Conservation (phyloP, 192 early-diverging fungal species). For the Backusella morwellensis region DNA sequence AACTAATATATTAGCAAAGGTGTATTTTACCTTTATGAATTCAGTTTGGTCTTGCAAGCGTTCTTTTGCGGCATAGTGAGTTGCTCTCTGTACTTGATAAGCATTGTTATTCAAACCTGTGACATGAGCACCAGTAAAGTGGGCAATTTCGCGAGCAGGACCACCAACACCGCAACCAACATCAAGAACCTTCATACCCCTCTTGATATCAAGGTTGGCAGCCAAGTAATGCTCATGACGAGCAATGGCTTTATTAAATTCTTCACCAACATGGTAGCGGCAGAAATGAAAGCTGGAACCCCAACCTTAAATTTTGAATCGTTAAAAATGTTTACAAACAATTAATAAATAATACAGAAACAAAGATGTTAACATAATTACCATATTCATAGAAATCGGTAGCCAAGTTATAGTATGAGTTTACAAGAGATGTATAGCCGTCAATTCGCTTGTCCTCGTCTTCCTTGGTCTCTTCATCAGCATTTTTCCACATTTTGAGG, state of each 20-base stretch:
- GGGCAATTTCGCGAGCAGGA: slow-evolving; percentile 87
- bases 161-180: slow-evolving; percentile 97
- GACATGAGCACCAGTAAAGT: slow-evolving; percentile 86
- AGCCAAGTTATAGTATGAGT: slow-evolving; percentile 81
- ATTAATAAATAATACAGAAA: neutral
- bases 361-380: slow-evolving; percentile 16
- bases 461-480: slow-evolving; percentile 48
- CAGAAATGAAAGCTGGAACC: slow-evolving; percentile 93
- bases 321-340: neutral
- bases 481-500: slow-evolving; percentile 68
- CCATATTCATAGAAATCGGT: slow-evolving; percentile 80
- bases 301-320: slow-evolving; percentile 62
- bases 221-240: slow-evolving; percentile 93
- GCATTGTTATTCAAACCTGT: slow-evolving; percentile 96
- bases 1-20: neutral
- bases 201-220: slow-evolving; percentile 65
- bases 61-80: slow-evolving; percentile 64
- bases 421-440: slow-evolving; percentile 69
- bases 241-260: slow-evolving; percentile 77
- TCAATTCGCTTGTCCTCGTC: slow-evolving; percentile 58
- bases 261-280: slow-evolving; percentile 72
- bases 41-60: slow-evolving; percentile 55
- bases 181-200: slow-evolving; percentile 77
- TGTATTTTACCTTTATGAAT: slow-evolving; percentile 44
- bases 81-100: slow-evolving; percentile 84